A percentile compares a stretch with the other conserved stretches of the same genome.
phyloP scores from a whole-genome alignment of 805 yeast species.

The Ogataea salicorniae region DNA sequence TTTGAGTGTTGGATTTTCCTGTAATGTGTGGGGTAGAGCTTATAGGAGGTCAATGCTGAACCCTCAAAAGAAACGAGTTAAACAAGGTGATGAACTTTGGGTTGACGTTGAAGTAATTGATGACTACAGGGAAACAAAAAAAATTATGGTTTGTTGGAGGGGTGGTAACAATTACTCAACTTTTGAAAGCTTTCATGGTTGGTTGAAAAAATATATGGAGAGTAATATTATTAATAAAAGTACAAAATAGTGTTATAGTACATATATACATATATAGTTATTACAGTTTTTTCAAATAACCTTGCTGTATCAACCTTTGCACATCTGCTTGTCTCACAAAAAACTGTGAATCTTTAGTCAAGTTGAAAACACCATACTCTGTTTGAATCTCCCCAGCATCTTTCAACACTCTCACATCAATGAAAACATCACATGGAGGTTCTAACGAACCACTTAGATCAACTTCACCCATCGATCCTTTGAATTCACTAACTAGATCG shows the following conservation, averaged over 20 bases:
- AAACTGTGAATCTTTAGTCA: slow-evolving; percentile 90
- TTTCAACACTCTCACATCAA: slow-evolving; percentile 87
- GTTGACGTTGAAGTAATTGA: slow-evolving; percentile 4
- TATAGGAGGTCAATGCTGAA: slow-evolving; percentile 14
- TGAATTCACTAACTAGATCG: slow-evolving; percentile 67
- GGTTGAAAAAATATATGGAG: slow-evolving; percentile 9
- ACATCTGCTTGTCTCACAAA: slow-evolving; percentile 93
- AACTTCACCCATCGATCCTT: slow-evolving; percentile 73
- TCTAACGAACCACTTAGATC: slow-evolving; percentile 85
- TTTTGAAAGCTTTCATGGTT: slow-evolving; percentile 30
- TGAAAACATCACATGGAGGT: slow-evolving; percentile 88
- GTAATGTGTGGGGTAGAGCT: slow-evolving; percentile 28
- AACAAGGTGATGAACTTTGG: slow-evolving; percentile 6
- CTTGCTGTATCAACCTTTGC: slow-evolving; percentile 90
- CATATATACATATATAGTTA: background rate
- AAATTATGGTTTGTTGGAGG: slow-evolving; percentile 16
- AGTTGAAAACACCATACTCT: slow-evolving; percentile 91
- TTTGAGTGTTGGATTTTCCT: slow-evolving; percentile 2
- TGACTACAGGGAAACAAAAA: background rate
- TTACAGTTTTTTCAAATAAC: slow-evolving; percentile 64
- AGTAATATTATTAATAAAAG: background rate
- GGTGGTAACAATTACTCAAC: slow-evolving; percentile 19
- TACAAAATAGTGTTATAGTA: background rate
- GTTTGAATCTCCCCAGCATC: slow-evolving; percentile 98
- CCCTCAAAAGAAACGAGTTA: slow-evolving; percentile 3